These are phyloP conservation scores for Ceratorhiza oryzae-sativae DNA, from an alignment of 1,284 basidiomycete genomes.

Conservation along the genomic window DNA sequence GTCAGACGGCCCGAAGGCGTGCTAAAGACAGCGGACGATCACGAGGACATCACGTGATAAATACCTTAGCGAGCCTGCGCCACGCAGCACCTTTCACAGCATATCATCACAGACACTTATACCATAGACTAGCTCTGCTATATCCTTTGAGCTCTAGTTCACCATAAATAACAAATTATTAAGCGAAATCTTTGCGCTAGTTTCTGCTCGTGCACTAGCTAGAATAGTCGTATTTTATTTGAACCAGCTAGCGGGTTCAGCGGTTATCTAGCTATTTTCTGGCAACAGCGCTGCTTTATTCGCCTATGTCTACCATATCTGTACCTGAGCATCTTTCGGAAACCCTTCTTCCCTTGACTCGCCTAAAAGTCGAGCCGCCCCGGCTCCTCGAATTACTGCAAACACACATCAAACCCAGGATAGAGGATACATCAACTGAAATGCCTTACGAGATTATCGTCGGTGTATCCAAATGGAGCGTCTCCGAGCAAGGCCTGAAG, in stretches of 20 bases:
- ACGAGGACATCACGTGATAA: not conserved
- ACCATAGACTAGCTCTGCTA: not conserved
- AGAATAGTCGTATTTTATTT: too few species aligned
- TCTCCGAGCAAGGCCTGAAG: slow-evolving; percentile 57
- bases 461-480: slow-evolving; percentile 70
- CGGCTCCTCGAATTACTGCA: slow-evolving; percentile 2
- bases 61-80: not conserved
- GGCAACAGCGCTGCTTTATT: not conserved
- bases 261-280: too few species aligned
- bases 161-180: too few species aligned
- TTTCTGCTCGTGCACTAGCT: too few species aligned
- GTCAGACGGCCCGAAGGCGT: too few species aligned
- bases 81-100: not conserved
- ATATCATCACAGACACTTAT: not conserved
- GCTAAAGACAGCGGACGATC: too few species aligned
- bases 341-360: slow-evolving; percentile 5
- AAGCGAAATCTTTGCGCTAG: too few species aligned
- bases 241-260: too few species aligned
- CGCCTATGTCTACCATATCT: slow-evolving; percentile 24
- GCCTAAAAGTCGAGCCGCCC: slow-evolving; percentile 4
- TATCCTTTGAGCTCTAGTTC: too few species aligned
- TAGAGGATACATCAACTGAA: slow-evolving; percentile 50
- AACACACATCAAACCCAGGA: slow-evolving; percentile 41
- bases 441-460: slow-evolving; percentile 68
- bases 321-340: slow-evolving; percentile 30